These are phyloP conservation scores for Naganishia onofrii DNA, from an alignment of 768 basidiomycete species.

Conservation along the genomic window DNA sequence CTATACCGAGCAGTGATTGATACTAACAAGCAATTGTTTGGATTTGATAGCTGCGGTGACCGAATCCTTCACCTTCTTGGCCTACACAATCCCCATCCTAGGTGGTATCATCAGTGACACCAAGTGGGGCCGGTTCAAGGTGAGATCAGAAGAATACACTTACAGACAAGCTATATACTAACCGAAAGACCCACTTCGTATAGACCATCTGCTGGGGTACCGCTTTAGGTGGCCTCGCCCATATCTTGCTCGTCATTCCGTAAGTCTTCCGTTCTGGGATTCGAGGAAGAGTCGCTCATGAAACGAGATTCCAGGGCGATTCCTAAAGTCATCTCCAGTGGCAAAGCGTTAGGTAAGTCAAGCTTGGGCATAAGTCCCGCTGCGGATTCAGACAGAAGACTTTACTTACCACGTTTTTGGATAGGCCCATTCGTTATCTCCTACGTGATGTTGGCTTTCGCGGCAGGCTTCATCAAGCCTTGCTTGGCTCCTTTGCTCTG, in stretches of 20 bases:
- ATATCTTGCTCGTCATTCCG: constrained; percentile 45
- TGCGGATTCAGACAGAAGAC: neutral
- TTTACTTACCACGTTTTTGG: neutral
- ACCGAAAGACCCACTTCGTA: neutral
- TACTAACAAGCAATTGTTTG: constrained; percentile 21
- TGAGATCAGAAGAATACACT: neutral
- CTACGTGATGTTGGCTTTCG: constrained; percentile 46
- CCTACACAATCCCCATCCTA: constrained; percentile 44
- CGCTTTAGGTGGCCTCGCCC: constrained; percentile 42
- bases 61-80: constrained; percentile 44
- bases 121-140: constrained; percentile 49
- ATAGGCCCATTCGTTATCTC: constrained; percentile 41
- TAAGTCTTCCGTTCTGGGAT: neutral
- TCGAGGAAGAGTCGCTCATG: neutral
- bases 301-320: constrained; percentile 34
- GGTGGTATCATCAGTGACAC: constrained; percentile 51
- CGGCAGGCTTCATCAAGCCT: constrained; percentile 52
- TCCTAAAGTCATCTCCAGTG: constrained; percentile 41
- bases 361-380: neutral
- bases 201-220: constrained; percentile 45
- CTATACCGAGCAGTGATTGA: neutral
- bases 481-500: constrained; percentile 48
- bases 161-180: neutral
- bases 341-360: constrained; percentile 37
- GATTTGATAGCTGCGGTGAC: constrained; percentile 39